phyloP scores from a whole-genome alignment of 768 basidiomycete genomes.

The Cystobasidium onofrii region DNA sequence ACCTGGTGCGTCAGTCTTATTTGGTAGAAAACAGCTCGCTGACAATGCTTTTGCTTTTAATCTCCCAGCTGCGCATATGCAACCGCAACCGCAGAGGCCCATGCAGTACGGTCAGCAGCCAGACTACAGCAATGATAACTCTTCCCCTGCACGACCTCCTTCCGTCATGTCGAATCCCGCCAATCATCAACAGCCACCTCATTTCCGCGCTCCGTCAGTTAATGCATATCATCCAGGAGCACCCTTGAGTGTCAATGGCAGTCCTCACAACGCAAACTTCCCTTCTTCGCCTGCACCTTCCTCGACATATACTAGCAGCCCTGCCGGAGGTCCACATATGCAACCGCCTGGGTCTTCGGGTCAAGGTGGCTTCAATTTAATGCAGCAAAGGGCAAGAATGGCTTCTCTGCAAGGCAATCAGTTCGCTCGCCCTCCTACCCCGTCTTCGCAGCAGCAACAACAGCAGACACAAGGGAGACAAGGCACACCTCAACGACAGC shows the following conservation, averaged over 20 bases:
- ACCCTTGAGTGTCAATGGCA: not conserved
- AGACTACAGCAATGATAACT: not conserved
- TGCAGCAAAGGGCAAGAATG: conserved; percentile 27
- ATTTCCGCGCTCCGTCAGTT: conserved; percentile 5
- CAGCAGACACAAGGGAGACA: conserved; percentile 19
- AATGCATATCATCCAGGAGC: conserved; percentile 7
- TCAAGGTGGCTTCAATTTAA: not conserved
- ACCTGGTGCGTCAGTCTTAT: not conserved
- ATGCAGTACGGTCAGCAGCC: not conserved
- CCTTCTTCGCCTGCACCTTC: conserved; percentile 3
- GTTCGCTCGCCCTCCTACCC: conserved; percentile 15
- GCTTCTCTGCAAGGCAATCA: not conserved
- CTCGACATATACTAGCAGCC: not conserved
- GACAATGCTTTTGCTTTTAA: not conserved
- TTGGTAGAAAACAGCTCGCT: not conserved
- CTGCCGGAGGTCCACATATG: not conserved
- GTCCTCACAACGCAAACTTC: not conserved
- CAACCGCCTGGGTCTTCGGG: not conserved
- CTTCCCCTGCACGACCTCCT: conserved; percentile 4
- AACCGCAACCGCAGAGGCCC: not conserved
- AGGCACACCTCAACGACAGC: not conserved
- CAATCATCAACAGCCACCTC: not conserved
- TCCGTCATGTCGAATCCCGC: not conserved
- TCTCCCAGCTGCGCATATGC: not conserved
- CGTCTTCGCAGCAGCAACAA: conserved; percentile 30